A percentile compares a stretch with the other conserved stretches of the same genome.
These are phyloP conservation scores for Alternaria viburni DNA, from an alignment of 2,329 filamentous ascomycete species.

Conservation along the genomic window DNA sequence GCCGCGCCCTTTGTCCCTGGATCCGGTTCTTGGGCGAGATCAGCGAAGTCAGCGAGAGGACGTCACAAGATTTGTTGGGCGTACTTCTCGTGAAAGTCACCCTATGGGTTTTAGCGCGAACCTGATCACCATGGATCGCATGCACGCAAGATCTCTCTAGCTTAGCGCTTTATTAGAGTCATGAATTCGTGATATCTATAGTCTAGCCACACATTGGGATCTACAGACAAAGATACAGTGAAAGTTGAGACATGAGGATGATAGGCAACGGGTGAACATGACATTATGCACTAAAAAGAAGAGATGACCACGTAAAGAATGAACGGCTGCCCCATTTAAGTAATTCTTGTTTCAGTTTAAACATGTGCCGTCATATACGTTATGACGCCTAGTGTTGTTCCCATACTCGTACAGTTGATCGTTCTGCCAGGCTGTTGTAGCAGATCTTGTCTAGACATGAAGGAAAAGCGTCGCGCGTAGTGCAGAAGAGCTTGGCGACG, in stretches of 20 bases:
- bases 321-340: slow-evolving; percentile 44
- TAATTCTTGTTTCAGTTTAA: slow-evolving; percentile 22
- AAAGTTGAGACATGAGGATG: slow-evolving; percentile 18
- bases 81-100: background rate
- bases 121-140: background rate
- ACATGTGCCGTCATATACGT: slow-evolving; percentile 6
- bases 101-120: rapidly evolving
- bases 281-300: slow-evolving; percentile 38
- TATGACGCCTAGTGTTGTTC: background rate
- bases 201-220: background rate
- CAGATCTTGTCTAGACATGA: slow-evolving; percentile 1
- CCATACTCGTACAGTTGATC: slow-evolving; percentile 23
- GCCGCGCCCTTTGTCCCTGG: background rate
- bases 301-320: slow-evolving; percentile 41
- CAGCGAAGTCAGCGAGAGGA: background rate
- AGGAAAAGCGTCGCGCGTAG: background rate
- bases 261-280: slow-evolving; percentile 47
- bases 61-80: background rate
- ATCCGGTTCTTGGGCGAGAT: background rate
- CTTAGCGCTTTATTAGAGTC: background rate
- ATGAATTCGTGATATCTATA: background rate
- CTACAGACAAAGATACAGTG: background rate
- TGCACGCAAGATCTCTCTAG: background rate
- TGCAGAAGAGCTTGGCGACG: slow-evolving; percentile 12
- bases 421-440: background rate